Percentiles rank a stretch among this genome's conserved stretches.
phyloP scores from a whole-genome alignment of 2,329 filamentous ascomycete species.

The Orbilia brochopaga region DNA sequence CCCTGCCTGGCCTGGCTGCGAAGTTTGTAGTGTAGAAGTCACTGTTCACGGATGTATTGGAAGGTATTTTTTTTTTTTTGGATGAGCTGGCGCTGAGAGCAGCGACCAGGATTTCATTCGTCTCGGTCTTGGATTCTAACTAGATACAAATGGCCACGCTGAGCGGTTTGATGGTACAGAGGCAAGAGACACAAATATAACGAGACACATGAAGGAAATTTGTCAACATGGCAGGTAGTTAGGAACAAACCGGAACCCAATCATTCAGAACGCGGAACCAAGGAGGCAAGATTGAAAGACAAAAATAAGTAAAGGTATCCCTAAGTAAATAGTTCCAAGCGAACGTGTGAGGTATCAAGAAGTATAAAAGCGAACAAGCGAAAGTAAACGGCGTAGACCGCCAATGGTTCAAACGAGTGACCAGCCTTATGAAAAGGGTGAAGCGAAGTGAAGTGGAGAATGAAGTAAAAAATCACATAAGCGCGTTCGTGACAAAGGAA shows the following conservation, averaged over 20 bases:
- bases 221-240: neutral
- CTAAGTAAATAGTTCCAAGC: conserved; percentile 3
- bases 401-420: conserved; percentile 49
- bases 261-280: conserved; percentile 16
- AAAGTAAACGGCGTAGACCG: conserved; percentile 43
- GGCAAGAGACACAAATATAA: conserved; percentile 6
- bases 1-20: neutral
- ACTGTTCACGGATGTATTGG: no score
- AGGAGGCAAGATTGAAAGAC: conserved; percentile 1
- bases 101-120: conserved; percentile 27
- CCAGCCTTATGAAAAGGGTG: conserved; percentile 39
- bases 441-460: conserved; percentile 27
- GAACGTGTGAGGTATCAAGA: conserved; percentile 1
- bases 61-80: conserved; percentile 15
- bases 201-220: conserved; percentile 4
- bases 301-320: conserved; percentile 44
- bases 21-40: no score
- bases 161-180: conserved; percentile 35
- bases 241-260: conserved; percentile 20
- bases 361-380: conserved; percentile 20
- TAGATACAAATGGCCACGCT: conserved; percentile 38
- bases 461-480: neutral
- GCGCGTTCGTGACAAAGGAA: conserved; percentile 41
- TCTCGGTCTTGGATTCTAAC: conserved; percentile 29
- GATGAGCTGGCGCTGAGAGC: conserved; percentile 18